phyloP scores from a whole-genome alignment of 768 basidiomycete genomes.

The Boletus vermiculosoides region DNA sequence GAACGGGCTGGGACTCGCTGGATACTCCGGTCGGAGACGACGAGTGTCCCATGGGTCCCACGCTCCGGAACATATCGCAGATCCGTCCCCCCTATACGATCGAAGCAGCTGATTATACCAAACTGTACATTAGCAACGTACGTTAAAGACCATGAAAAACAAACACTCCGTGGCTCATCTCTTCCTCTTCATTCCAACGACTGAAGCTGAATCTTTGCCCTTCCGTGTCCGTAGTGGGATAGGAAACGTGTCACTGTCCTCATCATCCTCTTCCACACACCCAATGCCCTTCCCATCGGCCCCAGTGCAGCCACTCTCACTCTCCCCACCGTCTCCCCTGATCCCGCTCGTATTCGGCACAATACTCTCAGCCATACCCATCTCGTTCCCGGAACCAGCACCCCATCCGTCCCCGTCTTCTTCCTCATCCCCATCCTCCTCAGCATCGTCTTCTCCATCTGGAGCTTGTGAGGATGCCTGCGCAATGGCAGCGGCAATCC shows the following conservation, averaged over 20 bases:
- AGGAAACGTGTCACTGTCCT: slow-evolving; percentile 69
- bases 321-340: slow-evolving; percentile 38
- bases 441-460: slow-evolving; percentile 52
- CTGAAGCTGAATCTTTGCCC: slow-evolving; percentile 49
- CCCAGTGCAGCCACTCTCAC: slow-evolving; percentile 22
- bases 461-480: slow-evolving; percentile 65
- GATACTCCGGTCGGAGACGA: slow-evolving; percentile 8
- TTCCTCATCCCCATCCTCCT: slow-evolving; percentile 39
- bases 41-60: slow-evolving; percentile 19
- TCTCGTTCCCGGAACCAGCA: slow-evolving; percentile 51
- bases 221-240: slow-evolving; percentile 69
- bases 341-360: slow-evolving; percentile 65
- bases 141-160: slow-evolving; percentile 7
- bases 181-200: slow-evolving; percentile 62
- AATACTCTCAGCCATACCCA: slow-evolving; percentile 48
- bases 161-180: slow-evolving; percentile 42
- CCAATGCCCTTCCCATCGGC: slow-evolving; percentile 18
- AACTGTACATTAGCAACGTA: slow-evolving; percentile 19
- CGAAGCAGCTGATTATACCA: slow-evolving; percentile 16
- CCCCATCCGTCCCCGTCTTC: slow-evolving; percentile 40
- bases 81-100: not conserved
- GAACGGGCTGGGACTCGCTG: slow-evolving; percentile 16
- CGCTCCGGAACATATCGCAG: slow-evolving; percentile 23
- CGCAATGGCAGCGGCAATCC: slow-evolving; percentile 77
- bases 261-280: slow-evolving; percentile 56